Evolutionary conservation across 2,329 filamentous ascomycete species (phyloP), one percentile per base, ranked within the genome.

Genomic region (Microdochium bolleyi): DNA sequence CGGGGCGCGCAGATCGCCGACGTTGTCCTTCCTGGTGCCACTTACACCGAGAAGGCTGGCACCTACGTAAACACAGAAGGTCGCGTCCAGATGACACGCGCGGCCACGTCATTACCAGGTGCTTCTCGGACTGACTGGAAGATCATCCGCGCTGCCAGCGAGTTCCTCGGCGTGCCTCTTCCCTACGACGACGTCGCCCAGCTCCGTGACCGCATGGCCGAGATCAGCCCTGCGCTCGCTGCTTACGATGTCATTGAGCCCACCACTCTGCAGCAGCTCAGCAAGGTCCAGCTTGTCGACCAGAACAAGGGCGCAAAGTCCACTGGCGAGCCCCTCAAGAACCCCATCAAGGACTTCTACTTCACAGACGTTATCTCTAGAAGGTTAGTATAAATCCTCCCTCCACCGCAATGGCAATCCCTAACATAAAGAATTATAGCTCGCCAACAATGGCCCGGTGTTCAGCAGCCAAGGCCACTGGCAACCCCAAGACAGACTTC

Each of bases 21-120:
- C 64, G 83, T 99, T 54, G 82, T 99, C 60, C 88, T 99, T 21
- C 94, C 94, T 25, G 92, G 91, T 60, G 91, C 91, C 50, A 91
- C 94, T 13, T 99, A 96, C 76, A 97, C 92, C 24, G 94, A 99
- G 77, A 99, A 97, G 79, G 84, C 87, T 24, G 92, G 85, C 55
- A 99, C 94, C 48, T 99, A 95, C 66, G 83, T 99, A 73, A 99
- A 97, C 82, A 97, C 94, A 0, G 94, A 99, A 73, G 94, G 94
- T 53, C 89, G 94, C 62, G 90, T 94, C 22, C 94, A 99, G 75
- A 87, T 96, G 77, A 94, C 89, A 52, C 88, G 94, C 59, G 87
- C 89, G 49, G 94, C 94, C 27, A 95, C 91, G 37, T 88, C 88
- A 48, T 79, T 96, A 59, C 89, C 91, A 24, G 94, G 94, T 55